Conservation (phyloP, 2,329 filamentous ascomycete genomes). For the Pseudocercospora crystallina region DNA sequence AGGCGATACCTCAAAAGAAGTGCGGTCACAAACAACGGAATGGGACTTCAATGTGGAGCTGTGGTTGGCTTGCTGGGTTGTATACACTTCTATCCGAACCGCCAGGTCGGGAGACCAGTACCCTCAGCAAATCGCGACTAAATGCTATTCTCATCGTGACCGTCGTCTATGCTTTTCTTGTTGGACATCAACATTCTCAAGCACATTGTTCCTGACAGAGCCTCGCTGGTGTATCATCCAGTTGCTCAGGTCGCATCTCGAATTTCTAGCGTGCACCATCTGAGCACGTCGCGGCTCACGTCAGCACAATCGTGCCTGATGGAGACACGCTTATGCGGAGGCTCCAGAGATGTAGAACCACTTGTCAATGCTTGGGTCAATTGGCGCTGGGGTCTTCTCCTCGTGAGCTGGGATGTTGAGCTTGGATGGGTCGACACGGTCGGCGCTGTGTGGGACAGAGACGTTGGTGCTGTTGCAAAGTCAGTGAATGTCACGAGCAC, state of each 20-base stretch:
- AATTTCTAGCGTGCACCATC: neutral
- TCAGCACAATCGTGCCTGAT: slow-evolving; percentile 8
- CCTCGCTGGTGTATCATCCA: neutral
- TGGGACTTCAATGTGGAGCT: too few relatives aligned
- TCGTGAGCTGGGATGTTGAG: slow-evolving; percentile 77
- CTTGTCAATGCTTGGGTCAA: slow-evolving; percentile 97
- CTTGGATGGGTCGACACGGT: slow-evolving; percentile 67
- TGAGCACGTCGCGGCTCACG: neutral
- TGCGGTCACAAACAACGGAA: too few relatives aligned
- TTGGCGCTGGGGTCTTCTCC: slow-evolving; percentile 80
- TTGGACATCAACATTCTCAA: neutral
- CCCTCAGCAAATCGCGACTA: neutral
- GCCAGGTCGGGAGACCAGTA: neutral
- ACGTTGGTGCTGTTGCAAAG: slow-evolving; percentile 69
- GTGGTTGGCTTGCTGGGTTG: neutral
- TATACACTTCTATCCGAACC: slow-evolving; percentile 6
- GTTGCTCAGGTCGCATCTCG: neutral
- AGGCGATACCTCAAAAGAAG: neutral
- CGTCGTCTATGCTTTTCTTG: slow-evolving; percentile 1
- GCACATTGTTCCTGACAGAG: neutral
- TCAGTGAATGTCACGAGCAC: neutral
- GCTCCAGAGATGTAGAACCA: slow-evolving; percentile 99
- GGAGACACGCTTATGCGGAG: slow-evolving; percentile 40
- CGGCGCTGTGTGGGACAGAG: slow-evolving; percentile 69
- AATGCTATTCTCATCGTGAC: neutral